These are phyloP conservation scores for Rhodotorula toruloides DNA, from an alignment of 768 basidiomycete genomes.

Conservation along the genomic window DNA sequence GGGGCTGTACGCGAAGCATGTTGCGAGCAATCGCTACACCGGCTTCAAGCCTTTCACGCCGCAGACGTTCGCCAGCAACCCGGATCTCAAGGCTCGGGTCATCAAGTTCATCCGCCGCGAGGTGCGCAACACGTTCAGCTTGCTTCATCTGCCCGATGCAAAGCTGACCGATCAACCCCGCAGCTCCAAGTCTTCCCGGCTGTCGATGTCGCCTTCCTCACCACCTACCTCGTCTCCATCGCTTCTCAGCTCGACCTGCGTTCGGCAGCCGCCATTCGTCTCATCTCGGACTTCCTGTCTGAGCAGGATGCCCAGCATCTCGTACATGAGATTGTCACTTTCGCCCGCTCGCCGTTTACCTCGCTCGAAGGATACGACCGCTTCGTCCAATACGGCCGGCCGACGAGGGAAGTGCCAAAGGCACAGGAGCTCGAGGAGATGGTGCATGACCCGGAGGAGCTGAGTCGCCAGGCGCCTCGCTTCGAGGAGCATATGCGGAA, in stretches of 20 bases:
- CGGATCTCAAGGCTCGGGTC: constrained; percentile 37
- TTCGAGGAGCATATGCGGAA: constrained; percentile 21
- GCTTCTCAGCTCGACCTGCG: constrained; percentile 43
- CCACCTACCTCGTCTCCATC: constrained; percentile 39
- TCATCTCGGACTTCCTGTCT: constrained; percentile 41
- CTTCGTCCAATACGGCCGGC: constrained; percentile 36
- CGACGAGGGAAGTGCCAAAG: constrained; percentile 8
- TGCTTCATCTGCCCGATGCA: too few relatives aligned
- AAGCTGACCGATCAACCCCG: not conserved
- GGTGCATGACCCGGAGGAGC: not conserved
- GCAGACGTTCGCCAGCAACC: constrained; percentile 15
- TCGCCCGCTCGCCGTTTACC: constrained; percentile 32
- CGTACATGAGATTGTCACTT: constrained; percentile 36
- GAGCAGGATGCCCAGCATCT: constrained; percentile 39
- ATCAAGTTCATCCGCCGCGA: constrained; percentile 41
- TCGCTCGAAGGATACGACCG: constrained; percentile 33
- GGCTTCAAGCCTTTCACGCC: constrained; percentile 36
- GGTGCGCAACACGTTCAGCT: not conserved
- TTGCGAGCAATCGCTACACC: constrained; percentile 41
- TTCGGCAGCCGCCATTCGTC: constrained; percentile 36
- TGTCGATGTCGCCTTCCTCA: constrained; percentile 41
- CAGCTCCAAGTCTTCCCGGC: constrained; percentile 40
- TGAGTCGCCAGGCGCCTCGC: constrained; percentile 8
- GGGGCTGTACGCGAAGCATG: constrained; percentile 42
- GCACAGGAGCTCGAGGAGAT: constrained; percentile 4